Evolutionary conservation across 2,329 filamentous ascomycete species (phyloP), one percentile per base, ranked within the genome.

Genomic region (Penicillium expansum): DNA sequence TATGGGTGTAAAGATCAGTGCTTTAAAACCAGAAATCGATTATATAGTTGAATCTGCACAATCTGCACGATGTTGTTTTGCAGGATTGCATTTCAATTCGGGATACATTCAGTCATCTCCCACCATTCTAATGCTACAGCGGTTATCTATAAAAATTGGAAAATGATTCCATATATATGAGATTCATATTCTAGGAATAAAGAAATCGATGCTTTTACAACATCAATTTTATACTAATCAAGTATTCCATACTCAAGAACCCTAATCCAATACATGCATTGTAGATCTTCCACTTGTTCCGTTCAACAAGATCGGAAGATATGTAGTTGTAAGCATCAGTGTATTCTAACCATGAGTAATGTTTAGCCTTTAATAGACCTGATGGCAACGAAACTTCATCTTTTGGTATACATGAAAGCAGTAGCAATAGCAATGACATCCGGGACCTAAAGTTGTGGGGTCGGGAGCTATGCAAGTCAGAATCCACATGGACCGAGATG

Each of bases 381-480:
- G 8, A 22, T 43, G 9, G 9, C 2, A 24, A 14, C 38, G 32
- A 32, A 33, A 47, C 4, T 20, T 20, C 9, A n/a, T 10, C 10
- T 6, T 27, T 18, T 20, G 6, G n/a, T 39, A 18, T 24, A 29
- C 32, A 18, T 48, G 18, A 22, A 20, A 48, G 9, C 14, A 35
- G 13, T 30, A 48, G 9, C 14, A 35, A n/a, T 22, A 27, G 32
- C 35, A n/a, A n/a, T 48, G 18, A 24, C 18, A 14, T 48, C 14
- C 38, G 38, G 38, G 11, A 42, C 41, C 20, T 18, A 13, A n/a
- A 20, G 18, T 49, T 55, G 44, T 35, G 44, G 52, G 45, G 52
- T 5, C 37, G 29, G 44, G 37, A 52, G 37, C 37, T 41, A 55
- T 55, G 52, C 52, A 55, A 22, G 44, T n/a, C 52, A 55, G 16